Conservation (phyloP, 495 filamentous ascomycete species). For the Staphylotrichum longicolle region DNA sequence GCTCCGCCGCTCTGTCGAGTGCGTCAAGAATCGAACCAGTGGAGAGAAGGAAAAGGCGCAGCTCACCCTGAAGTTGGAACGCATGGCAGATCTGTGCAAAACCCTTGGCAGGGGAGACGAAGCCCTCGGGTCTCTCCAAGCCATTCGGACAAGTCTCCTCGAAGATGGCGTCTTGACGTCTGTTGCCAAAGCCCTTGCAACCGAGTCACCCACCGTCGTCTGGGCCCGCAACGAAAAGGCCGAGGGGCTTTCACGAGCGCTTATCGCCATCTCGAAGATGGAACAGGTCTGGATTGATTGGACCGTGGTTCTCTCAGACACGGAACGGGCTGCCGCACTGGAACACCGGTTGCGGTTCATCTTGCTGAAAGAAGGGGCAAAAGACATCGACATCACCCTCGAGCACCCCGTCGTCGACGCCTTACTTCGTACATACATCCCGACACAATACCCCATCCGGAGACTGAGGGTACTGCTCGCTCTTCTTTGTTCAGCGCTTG, state of each 20-base stretch:
- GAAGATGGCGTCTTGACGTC: constrained; percentile 45
- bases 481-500: constrained; percentile 40
- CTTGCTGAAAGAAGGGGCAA: constrained; percentile 32
- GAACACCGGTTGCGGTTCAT: constrained; percentile 50
- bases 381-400: constrained; percentile 30
- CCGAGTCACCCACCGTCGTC: constrained; percentile 33
- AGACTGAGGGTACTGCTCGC: constrained; percentile 42
- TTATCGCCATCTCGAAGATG: constrained; percentile 47
- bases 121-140: constrained; percentile 43
- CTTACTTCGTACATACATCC: constrained; percentile 43
- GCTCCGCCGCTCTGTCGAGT: constrained; percentile 52
- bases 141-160: constrained; percentile 45
- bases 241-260: constrained; percentile 43
- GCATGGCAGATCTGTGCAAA: constrained; percentile 47
- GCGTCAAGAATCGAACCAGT: constrained; percentile 42
- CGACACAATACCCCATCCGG: constrained; percentile 44
- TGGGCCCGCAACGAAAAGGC: constrained; percentile 43
- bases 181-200: constrained; percentile 37
- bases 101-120: constrained; percentile 40
- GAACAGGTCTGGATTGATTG: constrained; percentile 47
- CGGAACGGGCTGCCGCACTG: constrained; percentile 48
- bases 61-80: constrained; percentile 50
- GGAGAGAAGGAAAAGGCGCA: constrained; percentile 47
- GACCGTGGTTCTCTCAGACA: constrained; percentile 42
- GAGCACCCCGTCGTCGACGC: constrained; percentile 39